Percentiles rank a stretch among this genome's conserved stretches.
These are phyloP conservation scores for Meredithiella fracta DNA, from an alignment of 2,329 filamentous ascomycete species.

Conservation along the genomic window DNA sequence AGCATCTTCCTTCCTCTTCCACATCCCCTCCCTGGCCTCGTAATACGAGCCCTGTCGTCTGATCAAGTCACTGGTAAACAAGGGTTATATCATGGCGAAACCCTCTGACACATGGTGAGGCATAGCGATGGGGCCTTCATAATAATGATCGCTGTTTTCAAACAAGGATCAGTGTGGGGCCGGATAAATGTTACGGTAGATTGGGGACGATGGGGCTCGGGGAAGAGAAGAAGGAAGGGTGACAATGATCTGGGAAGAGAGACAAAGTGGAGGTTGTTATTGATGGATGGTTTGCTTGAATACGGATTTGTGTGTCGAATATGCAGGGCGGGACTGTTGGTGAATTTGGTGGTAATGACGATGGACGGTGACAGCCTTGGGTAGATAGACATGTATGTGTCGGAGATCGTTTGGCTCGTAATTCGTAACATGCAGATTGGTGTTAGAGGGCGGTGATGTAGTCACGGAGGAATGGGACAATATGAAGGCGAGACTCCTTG, in stretches of 20 bases:
- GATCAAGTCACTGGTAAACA: background rate
- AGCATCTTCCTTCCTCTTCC: too few species aligned
- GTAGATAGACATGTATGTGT: too few species aligned
- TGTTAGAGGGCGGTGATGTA: too few species aligned
- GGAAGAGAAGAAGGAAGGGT: too few species aligned
- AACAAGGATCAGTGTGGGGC: background rate
- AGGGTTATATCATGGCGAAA: background rate
- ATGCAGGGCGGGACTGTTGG: background rate
- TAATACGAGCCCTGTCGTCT: background rate
- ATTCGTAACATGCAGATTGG: too few species aligned
- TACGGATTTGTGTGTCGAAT: background rate
- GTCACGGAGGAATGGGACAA: too few species aligned
- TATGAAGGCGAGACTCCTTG: too few species aligned
- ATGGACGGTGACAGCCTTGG: background rate
- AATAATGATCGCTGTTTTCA: background rate
- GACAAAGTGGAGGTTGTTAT: background rate
- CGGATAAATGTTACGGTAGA: background rate
- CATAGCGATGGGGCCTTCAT: background rate
- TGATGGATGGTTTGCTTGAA: background rate
- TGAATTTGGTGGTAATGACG: background rate
- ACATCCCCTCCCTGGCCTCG: background rate
- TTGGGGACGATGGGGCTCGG: too few species aligned
- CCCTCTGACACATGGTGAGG: background rate
- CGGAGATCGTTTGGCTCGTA: too few species aligned
- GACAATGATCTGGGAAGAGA: too few species aligned